Evolutionary conservation across 257 asterid species (phyloP).

Genomic region (Fraxinus excelsior): DNA sequence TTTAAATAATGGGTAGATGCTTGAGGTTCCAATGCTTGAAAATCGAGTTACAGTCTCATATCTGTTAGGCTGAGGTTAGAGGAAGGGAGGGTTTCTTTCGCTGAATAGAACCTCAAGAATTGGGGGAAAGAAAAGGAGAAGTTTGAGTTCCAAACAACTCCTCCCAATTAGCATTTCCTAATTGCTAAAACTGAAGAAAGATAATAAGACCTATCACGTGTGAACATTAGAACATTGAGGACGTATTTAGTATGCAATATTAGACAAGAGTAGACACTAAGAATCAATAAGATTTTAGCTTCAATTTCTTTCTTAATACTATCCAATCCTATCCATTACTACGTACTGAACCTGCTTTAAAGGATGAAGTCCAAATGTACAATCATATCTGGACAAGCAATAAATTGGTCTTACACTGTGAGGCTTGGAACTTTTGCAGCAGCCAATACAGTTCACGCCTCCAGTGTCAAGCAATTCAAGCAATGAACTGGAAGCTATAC

Average conservation of each 20-base stretch:
- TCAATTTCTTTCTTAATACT: not conserved
- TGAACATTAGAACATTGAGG: not conserved
- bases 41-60: not conserved
- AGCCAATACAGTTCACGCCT: conserved; percentile 71
- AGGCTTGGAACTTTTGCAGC: conserved; percentile 50
- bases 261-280: not conserved
- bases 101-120: not conserved
- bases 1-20: not conserved
- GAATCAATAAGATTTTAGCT: not conserved
- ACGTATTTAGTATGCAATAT: no score
- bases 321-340: not conserved
- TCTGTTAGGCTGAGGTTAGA: not conserved
- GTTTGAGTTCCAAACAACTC: not conserved
- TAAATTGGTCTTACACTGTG: conserved; percentile 56
- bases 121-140: not conserved
- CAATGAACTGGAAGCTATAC: conserved; percentile 79
- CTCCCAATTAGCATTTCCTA: no score
- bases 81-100: not conserved
- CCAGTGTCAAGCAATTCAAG: conserved; percentile 78
- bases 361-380: conserved; percentile 1
- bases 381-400: conserved; percentile 13
- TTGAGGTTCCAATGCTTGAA: not conserved
- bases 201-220: no score
- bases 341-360: not conserved
- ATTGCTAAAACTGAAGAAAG: no score